These are phyloP conservation scores for Escallonia herrerae DNA, from an alignment of 129 eudicot species.

Conservation along the genomic window DNA sequence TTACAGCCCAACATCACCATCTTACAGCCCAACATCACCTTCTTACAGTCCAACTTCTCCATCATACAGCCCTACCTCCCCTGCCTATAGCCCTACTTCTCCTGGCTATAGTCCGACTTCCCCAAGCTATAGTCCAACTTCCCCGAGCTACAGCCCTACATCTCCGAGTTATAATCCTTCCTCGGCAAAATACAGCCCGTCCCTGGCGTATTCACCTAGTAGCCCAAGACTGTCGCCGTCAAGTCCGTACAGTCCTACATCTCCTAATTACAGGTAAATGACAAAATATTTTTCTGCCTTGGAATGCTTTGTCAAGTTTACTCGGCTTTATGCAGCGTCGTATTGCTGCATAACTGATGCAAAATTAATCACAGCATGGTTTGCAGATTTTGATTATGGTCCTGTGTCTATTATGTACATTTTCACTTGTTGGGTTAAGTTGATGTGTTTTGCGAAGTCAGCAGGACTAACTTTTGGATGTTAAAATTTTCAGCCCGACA, in stretches of 20 bases:
- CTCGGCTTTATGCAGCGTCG: not conserved
- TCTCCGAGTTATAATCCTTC: slow-evolving; percentile 83
- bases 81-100: slow-evolving; percentile 78
- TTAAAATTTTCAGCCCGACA: slow-evolving; percentile 66
- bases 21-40: slow-evolving; percentile 86
- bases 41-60: slow-evolving; percentile 91
- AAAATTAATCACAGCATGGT: no score
- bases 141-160: slow-evolving; percentile 76
- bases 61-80: slow-evolving; percentile 78
- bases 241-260: slow-evolving; percentile 88
- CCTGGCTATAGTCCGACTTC: slow-evolving; percentile 86
- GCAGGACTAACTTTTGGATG: not conserved
- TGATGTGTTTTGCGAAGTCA: not conserved
- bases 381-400: not conserved
- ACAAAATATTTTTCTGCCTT: not conserved
- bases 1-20: slow-evolving; percentile 83
- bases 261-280: slow-evolving; percentile 84
- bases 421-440: no score
- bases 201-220: slow-evolving; percentile 89
- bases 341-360: not conserved
- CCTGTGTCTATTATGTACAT: not conserved
- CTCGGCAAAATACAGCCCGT: slow-evolving; percentile 85
- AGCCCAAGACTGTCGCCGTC: slow-evolving; percentile 84
- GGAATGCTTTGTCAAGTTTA: slow-evolving; percentile 3
- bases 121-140: slow-evolving; percentile 53